A percentile compares a stretch with the other conserved stretches of the same genome.
These are phyloP conservation scores for Starmerella apis DNA, from an alignment of 805 yeast species.

Conservation along the genomic window DNA sequence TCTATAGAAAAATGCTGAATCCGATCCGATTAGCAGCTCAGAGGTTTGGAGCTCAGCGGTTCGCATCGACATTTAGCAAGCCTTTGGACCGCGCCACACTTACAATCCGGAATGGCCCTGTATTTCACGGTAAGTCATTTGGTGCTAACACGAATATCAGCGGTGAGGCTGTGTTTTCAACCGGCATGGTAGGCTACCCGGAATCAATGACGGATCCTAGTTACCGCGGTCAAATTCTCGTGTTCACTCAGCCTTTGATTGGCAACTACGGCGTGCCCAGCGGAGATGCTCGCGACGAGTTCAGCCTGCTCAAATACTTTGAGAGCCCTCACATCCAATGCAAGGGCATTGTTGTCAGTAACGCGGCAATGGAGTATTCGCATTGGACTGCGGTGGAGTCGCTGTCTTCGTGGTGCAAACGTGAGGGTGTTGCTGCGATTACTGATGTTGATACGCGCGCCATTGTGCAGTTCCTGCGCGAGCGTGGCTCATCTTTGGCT, in stretches of 20 bases:
- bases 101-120: constrained; percentile 85
- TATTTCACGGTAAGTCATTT: constrained; percentile 84
- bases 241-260: constrained; percentile 90
- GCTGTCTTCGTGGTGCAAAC: constrained; percentile 87
- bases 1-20: neutral
- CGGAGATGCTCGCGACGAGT: constrained; percentile 61
- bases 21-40: constrained; percentile 3
- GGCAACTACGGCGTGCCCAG: constrained; percentile 99
- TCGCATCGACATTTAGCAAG: constrained; percentile 33
- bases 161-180: constrained; percentile 97
- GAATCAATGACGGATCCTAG: constrained; percentile 98
- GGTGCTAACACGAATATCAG: constrained; percentile 88
- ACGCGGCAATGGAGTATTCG: constrained; percentile 89
- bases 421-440: constrained; percentile 92
- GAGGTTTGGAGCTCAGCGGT: constrained; percentile 3
- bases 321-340: constrained; percentile 89
- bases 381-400: constrained; percentile 99
- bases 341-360: constrained; percentile 91
- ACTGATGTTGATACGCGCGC: constrained; percentile 97
- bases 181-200: constrained; percentile 96
- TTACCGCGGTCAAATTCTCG: constrained; percentile 92
- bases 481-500: constrained; percentile 90
- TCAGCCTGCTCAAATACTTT: constrained; percentile 75
- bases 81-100: constrained; percentile 63
- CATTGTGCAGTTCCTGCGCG: constrained; percentile 83